These are phyloP conservation scores for Rhinocladiella mackenziei DNA, from an alignment of 2,329 filamentous ascomycete genomes.

Conservation along the genomic window DNA sequence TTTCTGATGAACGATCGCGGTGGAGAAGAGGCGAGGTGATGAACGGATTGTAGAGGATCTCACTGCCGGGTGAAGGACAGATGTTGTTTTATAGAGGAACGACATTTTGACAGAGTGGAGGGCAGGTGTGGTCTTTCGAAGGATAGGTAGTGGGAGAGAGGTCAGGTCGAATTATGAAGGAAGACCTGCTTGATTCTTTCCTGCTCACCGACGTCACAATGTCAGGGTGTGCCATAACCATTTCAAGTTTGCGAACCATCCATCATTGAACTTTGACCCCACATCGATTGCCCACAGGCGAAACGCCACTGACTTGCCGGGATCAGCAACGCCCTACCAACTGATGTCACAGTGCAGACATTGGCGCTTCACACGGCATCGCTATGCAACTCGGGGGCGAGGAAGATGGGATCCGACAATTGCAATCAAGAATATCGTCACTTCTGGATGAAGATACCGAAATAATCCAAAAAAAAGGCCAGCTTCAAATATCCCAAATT, in stretches of 20 bases:
- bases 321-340: neutral
- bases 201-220: too few relatives aligned
- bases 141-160: neutral
- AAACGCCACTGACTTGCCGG: constrained; percentile 5
- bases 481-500: neutral
- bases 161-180: neutral
- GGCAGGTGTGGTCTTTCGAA: neutral
- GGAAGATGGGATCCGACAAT: neutral
- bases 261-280: too few relatives aligned
- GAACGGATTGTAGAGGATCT: constrained; percentile 19
- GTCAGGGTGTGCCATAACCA: too few relatives aligned
- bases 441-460: neutral
- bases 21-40: constrained; percentile 46
- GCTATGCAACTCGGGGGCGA: neutral
- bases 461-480: neutral
- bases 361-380: neutral
- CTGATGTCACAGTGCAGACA: constrained; percentile 22
- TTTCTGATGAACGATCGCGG: constrained; percentile 48
- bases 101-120: constrained; percentile 34
- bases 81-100: constrained; percentile 34
- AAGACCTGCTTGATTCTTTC: neutral
- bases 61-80: constrained; percentile 31
- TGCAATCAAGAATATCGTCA: constrained; percentile 1
- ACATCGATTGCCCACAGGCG: too few relatives aligned
- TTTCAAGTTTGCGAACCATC: too few relatives aligned